Percentiles rank a stretch among this genome's conserved stretches.
Evolutionary conservation across 2,329 filamentous ascomycete species (phyloP).

Genomic region (Metarhizium anisopliae): DNA sequence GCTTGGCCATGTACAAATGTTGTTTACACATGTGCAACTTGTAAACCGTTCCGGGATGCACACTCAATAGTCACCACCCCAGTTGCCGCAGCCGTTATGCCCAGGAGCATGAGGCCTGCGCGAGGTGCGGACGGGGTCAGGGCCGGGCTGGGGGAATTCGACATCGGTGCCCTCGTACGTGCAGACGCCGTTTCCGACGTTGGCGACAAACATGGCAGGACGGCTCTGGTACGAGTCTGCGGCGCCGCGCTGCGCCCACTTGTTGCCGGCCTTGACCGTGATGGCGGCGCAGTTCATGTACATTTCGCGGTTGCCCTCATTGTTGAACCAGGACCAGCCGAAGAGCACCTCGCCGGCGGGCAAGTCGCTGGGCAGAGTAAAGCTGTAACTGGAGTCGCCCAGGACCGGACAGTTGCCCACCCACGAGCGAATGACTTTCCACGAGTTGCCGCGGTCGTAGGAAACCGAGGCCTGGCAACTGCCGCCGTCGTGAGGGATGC

Average conservation of each 20-base stretch:
- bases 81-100: neutral
- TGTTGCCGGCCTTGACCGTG: slow-evolving; percentile 27
- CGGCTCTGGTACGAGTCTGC: slow-evolving; percentile 36
- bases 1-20: neutral
- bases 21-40: neutral
- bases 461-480: slow-evolving; percentile 56
- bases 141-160: slow-evolving; percentile 53
- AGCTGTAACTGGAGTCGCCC: slow-evolving; percentile 24
- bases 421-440: slow-evolving; percentile 39
- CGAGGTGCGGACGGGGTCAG: slow-evolving; percentile 27
- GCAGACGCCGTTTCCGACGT: slow-evolving; percentile 47
- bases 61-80: neutral
- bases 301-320: slow-evolving; percentile 55
- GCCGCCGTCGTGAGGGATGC: slow-evolving; percentile 45
- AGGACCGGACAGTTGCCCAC: slow-evolving; percentile 26
- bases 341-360: slow-evolving; percentile 43
- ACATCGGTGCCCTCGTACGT: slow-evolving; percentile 48
- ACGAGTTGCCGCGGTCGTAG: slow-evolving; percentile 49
- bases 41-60: neutral
- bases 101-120: slow-evolving; percentile 7
- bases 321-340: slow-evolving; percentile 57
- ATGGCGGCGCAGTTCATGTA: slow-evolving; percentile 62
- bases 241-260: slow-evolving; percentile 6
- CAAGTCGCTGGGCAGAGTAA: slow-evolving; percentile 44
- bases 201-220: slow-evolving; percentile 59